phyloP scores from a whole-genome alignment of 108 stramenopile genomes.

The Chaetoceros muelleri region DNA sequence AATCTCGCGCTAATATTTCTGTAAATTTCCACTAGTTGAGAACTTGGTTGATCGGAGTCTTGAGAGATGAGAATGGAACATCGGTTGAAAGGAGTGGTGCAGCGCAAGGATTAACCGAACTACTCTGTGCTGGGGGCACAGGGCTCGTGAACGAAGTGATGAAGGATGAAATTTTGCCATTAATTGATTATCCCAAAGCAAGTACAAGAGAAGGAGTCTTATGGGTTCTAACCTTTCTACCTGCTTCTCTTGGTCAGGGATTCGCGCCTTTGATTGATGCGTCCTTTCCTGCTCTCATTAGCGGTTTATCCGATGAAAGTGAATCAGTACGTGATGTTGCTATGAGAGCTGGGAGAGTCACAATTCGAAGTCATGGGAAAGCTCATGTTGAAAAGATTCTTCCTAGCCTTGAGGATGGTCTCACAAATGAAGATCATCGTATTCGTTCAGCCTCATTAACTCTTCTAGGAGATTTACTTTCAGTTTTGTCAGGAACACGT shows the following conservation, averaged over 20 bases:
- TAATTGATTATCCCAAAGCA: constrained; percentile 74
- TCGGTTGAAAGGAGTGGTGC: constrained; percentile 95
- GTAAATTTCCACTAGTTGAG: constrained; percentile 38
- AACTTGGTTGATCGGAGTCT: constrained; percentile 88
- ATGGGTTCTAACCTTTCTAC: constrained; percentile 98
- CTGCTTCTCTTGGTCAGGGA: constrained; percentile 76
- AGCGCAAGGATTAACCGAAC: constrained; percentile 93
- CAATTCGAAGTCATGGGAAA: constrained; percentile 87
- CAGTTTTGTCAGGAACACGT: constrained; percentile 90
- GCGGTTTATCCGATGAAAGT: constrained; percentile 92
- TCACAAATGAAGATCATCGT: constrained; percentile 85
- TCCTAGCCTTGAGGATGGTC: constrained; percentile 87
- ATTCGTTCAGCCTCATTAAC: constrained; percentile 91
- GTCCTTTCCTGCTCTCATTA: constrained; percentile 86
- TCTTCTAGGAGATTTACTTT: constrained; percentile 90
- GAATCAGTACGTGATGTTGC: constrained; percentile 93
- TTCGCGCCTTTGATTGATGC: constrained; percentile 77
- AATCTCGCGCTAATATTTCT: too few species aligned
- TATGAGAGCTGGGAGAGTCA: constrained; percentile 89
- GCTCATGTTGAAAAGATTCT: constrained; percentile 85
- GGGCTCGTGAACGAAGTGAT: constrained; percentile 58
- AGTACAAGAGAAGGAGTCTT: constrained; percentile 95
- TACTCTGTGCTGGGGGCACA: constrained; percentile 75
- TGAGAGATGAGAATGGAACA: constrained; percentile 58
- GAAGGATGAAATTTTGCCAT: constrained; percentile 81